Conservation (phyloP, 2,329 filamentous ascomycete species). For the Xylariaceae sp. region DNA sequence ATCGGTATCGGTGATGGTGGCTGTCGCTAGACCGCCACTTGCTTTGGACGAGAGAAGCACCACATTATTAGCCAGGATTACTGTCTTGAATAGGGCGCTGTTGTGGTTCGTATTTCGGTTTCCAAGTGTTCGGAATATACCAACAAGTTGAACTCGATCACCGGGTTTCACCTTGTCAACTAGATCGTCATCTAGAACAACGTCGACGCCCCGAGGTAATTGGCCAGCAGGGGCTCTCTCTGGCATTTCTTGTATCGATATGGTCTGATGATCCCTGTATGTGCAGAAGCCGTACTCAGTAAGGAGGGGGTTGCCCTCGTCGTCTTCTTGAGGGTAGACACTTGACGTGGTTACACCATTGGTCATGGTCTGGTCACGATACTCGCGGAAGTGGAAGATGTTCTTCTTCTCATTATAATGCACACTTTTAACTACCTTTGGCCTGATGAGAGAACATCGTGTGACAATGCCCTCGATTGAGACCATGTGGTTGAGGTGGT, state of each 20-base stretch:
- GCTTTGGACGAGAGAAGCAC: constrained; percentile 95
- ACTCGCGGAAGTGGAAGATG: constrained; percentile 86
- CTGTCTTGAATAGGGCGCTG: constrained; percentile 91
- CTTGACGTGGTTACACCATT: constrained; percentile 86
- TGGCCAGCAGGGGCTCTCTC: constrained; percentile 94
- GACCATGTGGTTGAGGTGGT: constrained; percentile 93
- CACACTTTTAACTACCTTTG: constrained; percentile 97
- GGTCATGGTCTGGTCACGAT: constrained; percentile 96
- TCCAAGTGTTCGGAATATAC: constrained; percentile 89
- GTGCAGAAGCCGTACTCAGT: constrained; percentile 97
- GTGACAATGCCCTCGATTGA: constrained; percentile 97
- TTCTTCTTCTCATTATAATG: constrained; percentile 90
- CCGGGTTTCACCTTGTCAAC: constrained; percentile 95
- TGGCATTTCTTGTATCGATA: constrained; percentile 99
- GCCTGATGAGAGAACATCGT: constrained; percentile 89
- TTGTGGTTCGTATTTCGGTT: constrained; percentile 90
- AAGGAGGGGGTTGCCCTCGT: constrained; percentile 85
- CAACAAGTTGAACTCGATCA: constrained; percentile 95
- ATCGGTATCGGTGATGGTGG: constrained; percentile 92
- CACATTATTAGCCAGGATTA: constrained; percentile 92
- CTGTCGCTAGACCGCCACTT: constrained; percentile 88
- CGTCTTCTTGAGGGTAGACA: constrained; percentile 92
- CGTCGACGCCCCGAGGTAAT: constrained; percentile 91
- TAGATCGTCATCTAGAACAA: constrained; percentile 94
- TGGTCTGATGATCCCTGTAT: constrained; percentile 95